Conservation (phyloP, 768 basidiomycete species). For the Astraeus odoratus region DNA sequence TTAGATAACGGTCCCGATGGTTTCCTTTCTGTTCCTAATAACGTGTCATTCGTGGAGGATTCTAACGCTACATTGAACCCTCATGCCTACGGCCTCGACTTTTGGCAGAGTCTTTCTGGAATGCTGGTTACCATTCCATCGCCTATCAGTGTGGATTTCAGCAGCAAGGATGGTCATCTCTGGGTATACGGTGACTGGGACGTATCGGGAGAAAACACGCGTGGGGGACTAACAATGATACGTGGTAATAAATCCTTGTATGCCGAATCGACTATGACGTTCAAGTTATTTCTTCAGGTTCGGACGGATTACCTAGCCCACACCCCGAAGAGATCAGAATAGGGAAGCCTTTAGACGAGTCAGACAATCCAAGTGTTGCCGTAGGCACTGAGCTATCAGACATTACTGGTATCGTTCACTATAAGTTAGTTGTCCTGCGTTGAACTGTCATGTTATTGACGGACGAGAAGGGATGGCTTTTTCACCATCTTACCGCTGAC, state of each 20-base stretch:
- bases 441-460: background rate
- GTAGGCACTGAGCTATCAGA: constrained; percentile 42
- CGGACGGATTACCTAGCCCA: constrained; percentile 44
- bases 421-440: constrained; percentile 33
- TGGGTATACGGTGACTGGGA: constrained; percentile 57
- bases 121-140: constrained; percentile 46
- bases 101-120: constrained; percentile 59
- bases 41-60: constrained; percentile 37
- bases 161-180: constrained; percentile 47
- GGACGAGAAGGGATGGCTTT: constrained; percentile 33
- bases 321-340: constrained; percentile 54
- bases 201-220: constrained; percentile 45
- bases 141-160: constrained; percentile 43
- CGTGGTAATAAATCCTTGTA: constrained; percentile 26
- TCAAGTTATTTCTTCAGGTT: constrained; percentile 27
- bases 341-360: constrained; percentile 47
- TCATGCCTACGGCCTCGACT: constrained; percentile 49
- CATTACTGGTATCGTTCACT: constrained; percentile 50
- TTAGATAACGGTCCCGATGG: constrained; percentile 50
- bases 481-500: constrained; percentile 54
- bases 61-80: constrained; percentile 45
- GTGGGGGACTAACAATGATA: constrained; percentile 49
- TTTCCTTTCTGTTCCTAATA: constrained; percentile 50
- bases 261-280: constrained; percentile 1
- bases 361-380: constrained; percentile 40